phyloP scores from a whole-genome alignment of 2,329 filamentous ascomycete species.

The Myriosclerotinia curreyana region DNA sequence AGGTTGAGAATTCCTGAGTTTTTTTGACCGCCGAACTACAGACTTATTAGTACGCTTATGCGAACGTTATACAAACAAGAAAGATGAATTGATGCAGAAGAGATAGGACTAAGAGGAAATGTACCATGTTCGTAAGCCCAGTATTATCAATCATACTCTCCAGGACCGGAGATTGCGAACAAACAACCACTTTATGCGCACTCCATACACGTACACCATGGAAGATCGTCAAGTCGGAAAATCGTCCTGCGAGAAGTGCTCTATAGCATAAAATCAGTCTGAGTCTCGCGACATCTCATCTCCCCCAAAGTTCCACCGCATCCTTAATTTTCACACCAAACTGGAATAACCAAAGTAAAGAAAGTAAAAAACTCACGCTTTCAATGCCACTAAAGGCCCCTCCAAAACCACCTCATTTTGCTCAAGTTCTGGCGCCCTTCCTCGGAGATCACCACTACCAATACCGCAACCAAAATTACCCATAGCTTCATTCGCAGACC shows the following conservation, averaged over 20 bases:
- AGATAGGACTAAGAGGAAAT: not conserved
- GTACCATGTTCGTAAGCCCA: not conserved
- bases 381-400: conserved; percentile 6
- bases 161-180: conserved; percentile 31
- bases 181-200: conserved; percentile 33
- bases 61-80: conserved; percentile 1
- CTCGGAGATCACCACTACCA: not conserved
- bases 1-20: conserved; percentile 24
- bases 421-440: not conserved
- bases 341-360: not conserved
- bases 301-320: not conserved
- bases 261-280: conserved; percentile 19
- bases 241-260: conserved; percentile 30
- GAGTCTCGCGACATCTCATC: not conserved
- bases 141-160: conserved; percentile 26
- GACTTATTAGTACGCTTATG: no score
- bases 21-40: not conserved
- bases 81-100: not conserved
- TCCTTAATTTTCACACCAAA: not conserved
- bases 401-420: conserved; percentile 14
- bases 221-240: conserved; percentile 31
- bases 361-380: not conserved
- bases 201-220: conserved; percentile 30
- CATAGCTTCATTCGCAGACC: not conserved
- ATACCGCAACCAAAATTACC: not conserved